Evolutionary conservation across 352 stramenopile genomes (phyloP).

Genomic region (Pelagophyceae sp.): DNA sequence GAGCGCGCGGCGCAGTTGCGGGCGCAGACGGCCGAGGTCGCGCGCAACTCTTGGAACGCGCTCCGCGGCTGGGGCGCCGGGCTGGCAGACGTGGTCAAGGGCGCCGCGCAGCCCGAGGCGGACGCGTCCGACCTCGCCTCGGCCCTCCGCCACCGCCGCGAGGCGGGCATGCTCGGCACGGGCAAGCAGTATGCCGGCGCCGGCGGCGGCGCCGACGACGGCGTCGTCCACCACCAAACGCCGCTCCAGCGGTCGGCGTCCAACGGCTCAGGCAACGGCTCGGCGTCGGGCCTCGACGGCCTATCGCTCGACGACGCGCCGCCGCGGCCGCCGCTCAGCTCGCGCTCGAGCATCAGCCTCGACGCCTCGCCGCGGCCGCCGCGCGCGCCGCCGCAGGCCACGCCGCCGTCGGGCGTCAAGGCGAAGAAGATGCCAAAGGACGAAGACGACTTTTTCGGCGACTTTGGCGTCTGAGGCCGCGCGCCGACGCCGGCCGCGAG

Average conservation of each 20-base stretch:
- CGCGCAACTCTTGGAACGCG: background rate
- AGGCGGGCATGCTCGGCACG: background rate
- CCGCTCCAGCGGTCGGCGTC: background rate
- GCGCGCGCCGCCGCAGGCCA: background rate
- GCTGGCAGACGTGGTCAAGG: background rate
- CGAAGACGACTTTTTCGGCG: conserved; percentile 8
- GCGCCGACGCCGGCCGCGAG: background rate
- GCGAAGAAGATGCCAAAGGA: background rate
- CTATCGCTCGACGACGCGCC: background rate
- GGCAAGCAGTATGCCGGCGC: background rate
- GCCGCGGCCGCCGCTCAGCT: background rate
- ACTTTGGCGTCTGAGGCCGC: conserved; percentile 4
- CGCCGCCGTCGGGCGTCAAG: too few species aligned
- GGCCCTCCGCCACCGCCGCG: background rate
- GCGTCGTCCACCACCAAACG: background rate
- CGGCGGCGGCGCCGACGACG: background rate
- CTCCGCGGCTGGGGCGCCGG: background rate
- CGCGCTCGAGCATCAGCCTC: background rate
- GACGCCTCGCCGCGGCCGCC: background rate
- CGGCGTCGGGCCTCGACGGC: background rate
- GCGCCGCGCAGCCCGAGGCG: background rate
- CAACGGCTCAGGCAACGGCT: background rate
- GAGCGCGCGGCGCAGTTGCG: background rate
- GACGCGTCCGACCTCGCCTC: background rate
- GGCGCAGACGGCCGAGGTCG: background rate